These are phyloP conservation scores for Adansonia gregorii DNA, from an alignment of 441 rosid genomes.

Conservation along the genomic window DNA sequence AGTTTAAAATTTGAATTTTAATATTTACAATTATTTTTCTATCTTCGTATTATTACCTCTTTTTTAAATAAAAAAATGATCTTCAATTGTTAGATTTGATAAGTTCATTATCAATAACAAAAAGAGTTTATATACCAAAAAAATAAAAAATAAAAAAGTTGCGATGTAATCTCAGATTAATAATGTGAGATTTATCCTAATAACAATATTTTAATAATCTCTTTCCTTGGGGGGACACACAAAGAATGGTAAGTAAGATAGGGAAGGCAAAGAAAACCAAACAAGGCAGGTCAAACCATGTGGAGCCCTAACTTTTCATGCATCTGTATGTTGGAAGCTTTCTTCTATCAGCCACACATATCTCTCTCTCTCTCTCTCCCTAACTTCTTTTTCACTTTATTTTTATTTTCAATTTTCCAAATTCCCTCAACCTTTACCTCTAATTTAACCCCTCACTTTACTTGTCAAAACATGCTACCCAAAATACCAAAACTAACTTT, in stretches of 20 bases:
- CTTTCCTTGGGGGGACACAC: neutral
- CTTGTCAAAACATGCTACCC: conserved; percentile 1
- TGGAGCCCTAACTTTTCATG: conserved; percentile 11
- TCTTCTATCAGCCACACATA: neutral
- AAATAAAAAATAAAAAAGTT: too few species aligned
- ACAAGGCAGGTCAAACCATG: conserved; percentile 6
- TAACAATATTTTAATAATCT: neutral
- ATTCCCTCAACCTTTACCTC: neutral
- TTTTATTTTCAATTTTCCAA: neutral
- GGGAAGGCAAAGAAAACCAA: neutral
- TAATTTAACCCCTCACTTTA: neutral
- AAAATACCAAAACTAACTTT: neutral
- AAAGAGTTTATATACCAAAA: neutral
- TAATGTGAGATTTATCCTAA: neutral
- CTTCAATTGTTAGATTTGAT: neutral
- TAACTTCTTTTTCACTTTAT: neutral
- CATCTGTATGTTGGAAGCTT: neutral
- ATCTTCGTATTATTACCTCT: too few species aligned
- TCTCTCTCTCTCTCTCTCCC: neutral
- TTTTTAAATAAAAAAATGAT: neutral
- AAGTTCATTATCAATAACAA: neutral
- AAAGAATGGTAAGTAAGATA: neutral
- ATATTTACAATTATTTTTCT: too few species aligned
- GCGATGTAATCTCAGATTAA: neutral
- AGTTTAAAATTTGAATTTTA: too few species aligned